Conservation (phyloP, 2,329 filamentous ascomycete genomes). For the Ustilaginoidea virens region DNA sequence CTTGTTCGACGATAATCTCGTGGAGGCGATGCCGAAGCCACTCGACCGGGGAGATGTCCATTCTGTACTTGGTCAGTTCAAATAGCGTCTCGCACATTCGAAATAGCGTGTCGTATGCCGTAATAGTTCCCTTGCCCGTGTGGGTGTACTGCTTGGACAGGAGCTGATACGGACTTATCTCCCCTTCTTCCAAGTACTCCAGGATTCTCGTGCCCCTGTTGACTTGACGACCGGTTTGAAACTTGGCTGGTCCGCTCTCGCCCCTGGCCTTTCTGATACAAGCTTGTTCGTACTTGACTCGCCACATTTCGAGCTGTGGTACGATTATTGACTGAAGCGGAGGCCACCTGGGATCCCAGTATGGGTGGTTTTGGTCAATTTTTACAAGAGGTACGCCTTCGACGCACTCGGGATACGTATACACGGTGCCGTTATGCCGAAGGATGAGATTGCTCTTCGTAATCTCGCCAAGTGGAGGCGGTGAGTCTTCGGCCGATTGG, state of each 20-base stretch:
- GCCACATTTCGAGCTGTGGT: slow-evolving; percentile 30
- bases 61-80: slow-evolving; percentile 36
- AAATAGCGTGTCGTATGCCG: slow-evolving; percentile 41
- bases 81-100: slow-evolving; percentile 37
- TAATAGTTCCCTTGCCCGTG: slow-evolving; percentile 22
- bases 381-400: slow-evolving; percentile 36
- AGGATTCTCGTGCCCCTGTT: slow-evolving; percentile 38
- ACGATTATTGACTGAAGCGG: slow-evolving; percentile 26
- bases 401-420: slow-evolving; percentile 35
- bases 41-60: slow-evolving; percentile 35
- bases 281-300: slow-evolving; percentile 26
- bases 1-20: slow-evolving; percentile 28
- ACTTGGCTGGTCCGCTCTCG: slow-evolving; percentile 26
- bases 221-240: slow-evolving; percentile 38
- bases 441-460: slow-evolving; percentile 28
- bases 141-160: slow-evolving; percentile 34
- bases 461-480: slow-evolving; percentile 20
- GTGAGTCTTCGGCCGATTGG: slow-evolving; percentile 12
- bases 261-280: slow-evolving; percentile 16
- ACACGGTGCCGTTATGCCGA: slow-evolving; percentile 31
- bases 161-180: slow-evolving; percentile 41
- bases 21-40: slow-evolving; percentile 42
- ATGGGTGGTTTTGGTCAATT: slow-evolving; percentile 32
- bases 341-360: slow-evolving; percentile 41
- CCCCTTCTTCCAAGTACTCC: slow-evolving; percentile 32